These are phyloP conservation scores for Hammondia hammondi DNA, from an alignment of 169 alveolate species.

Conservation along the genomic window DNA sequence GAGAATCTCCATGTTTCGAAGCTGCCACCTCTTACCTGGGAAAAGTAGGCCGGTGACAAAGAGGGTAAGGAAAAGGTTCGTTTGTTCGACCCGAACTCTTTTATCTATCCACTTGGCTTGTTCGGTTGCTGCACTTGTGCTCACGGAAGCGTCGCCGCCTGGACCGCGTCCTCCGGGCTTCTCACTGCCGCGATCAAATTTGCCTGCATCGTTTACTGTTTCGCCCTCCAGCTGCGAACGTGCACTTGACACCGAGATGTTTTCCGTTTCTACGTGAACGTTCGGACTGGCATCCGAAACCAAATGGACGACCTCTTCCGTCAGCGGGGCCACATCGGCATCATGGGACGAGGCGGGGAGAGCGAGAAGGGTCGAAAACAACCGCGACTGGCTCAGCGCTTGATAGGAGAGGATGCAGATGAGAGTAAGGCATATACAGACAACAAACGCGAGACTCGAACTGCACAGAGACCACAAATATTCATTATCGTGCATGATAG, in stretches of 20 bases:
- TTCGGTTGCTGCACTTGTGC: neutral
- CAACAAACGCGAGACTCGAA: neutral
- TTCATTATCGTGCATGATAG: neutral
- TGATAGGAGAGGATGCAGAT: neutral
- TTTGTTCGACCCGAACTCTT: neutral
- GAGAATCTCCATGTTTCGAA: too few relatives aligned
- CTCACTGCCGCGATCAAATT: neutral
- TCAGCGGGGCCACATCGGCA: neutral
- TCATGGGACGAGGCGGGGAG: neutral
- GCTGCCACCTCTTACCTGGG: neutral
- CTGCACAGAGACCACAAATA: neutral
- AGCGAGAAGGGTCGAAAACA: neutral
- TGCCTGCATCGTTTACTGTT: neutral
- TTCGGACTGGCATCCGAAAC: neutral
- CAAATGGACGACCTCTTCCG: neutral
- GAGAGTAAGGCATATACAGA: neutral
- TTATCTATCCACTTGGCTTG: neutral
- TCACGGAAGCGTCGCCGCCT: neutral
- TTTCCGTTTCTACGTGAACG: neutral
- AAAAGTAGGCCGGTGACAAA: slow-evolving; percentile 20
- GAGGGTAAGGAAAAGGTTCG: neutral
- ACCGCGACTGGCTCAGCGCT: neutral
- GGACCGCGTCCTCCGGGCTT: neutral
- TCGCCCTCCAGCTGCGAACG: neutral
- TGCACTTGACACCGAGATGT: neutral